Base-by-base conservation (phyloP, 768 basidiomycete genomes). In the Boletus tomentosulus region DNA sequence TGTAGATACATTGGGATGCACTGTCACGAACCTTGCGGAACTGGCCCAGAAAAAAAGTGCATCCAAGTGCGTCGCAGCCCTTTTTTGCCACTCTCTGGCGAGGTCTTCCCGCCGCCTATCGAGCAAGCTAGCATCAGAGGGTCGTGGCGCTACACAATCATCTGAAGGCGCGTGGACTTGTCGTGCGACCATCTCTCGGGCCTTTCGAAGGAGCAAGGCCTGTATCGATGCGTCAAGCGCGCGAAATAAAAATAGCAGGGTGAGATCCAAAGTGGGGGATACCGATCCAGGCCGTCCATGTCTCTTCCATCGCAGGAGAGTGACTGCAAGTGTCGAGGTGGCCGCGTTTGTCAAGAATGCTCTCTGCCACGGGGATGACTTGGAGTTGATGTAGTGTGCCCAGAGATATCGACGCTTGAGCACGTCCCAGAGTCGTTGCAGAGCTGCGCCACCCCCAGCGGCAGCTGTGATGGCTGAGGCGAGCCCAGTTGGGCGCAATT, bases 21-120 rank as follows among this genome's bases (percentile, higher is more conserved):
- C 19, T 3, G 12, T 42, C 35, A 67, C 75, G 30, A 55, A 89
- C 89, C 89, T 83, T 31, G 87, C 85, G 55, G 86, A 87, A 60
- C 83, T 83, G 13, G 79, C 80, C 88, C 88, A 91, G 61, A 92
- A 91, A 12, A 87, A 70, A 11, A 89, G 61, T 0, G 84, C 82
- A 62, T 91, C 89, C 22, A 89, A 63, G 43, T 75, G 76, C 0
- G 75, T 78, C 1, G 79, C 73, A 56, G 78, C 51, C 25, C 51
- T 60, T 53, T 60, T 67, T 34, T 72, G 65, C 55, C 65, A 69
- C 43, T 65, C 61, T 57, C 66, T 66, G 50, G 59, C 55, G 3
- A 55, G 30, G 3, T 65, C 64, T 54, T 71, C 67, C 43, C 66
- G 37, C 25, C 27, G 53, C 28, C 49, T 43, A 16, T 57, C 43